A percentile compares a stretch with the other conserved stretches of the same genome.
Conservation (phyloP, 2,329 filamentous ascomycete genomes). For the Cordyceps farinosa region DNA sequence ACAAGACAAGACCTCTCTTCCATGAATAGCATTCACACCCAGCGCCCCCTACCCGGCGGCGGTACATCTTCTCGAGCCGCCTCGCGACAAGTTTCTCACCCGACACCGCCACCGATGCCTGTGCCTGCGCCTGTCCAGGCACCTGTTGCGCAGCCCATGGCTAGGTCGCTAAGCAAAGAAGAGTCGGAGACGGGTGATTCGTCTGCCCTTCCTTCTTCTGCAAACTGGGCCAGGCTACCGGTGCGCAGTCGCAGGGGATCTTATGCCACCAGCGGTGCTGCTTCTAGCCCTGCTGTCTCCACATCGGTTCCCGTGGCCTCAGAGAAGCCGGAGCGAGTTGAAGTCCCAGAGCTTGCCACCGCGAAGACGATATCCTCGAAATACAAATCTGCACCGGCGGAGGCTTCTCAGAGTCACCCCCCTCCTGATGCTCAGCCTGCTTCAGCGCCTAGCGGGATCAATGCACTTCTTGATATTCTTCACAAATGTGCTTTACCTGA, state of each 20-base stretch:
- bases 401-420: background rate
- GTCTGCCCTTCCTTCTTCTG: constrained; percentile 87
- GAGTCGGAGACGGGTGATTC: constrained; percentile 69
- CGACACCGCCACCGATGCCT: constrained; percentile 36
- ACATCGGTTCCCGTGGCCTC: constrained; percentile 52
- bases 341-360: constrained; percentile 5
- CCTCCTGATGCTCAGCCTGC: constrained; percentile 1
- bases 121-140: constrained; percentile 8
- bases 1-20: constrained; percentile 91
- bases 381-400: constrained; percentile 13
- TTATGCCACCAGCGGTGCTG: constrained; percentile 74
- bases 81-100: constrained; percentile 48
- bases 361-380: constrained; percentile 10
- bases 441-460: constrained; percentile 25
- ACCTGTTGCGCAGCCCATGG: constrained; percentile 60
- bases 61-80: constrained; percentile 51
- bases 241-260: constrained; percentile 69
- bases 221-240: constrained; percentile 81
- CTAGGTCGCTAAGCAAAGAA: constrained; percentile 73
- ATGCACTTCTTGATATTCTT: constrained; percentile 37
- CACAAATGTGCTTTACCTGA: constrained; percentile 33
- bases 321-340: constrained; percentile 45
- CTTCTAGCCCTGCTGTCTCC: constrained; percentile 77
- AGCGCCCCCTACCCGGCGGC: constrained; percentile 58
- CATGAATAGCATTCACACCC: constrained; percentile 84